These are phyloP conservation scores for Irpex sp. DNA, from an alignment of 1,284 basidiomycete species.

Conservation along the genomic window DNA sequence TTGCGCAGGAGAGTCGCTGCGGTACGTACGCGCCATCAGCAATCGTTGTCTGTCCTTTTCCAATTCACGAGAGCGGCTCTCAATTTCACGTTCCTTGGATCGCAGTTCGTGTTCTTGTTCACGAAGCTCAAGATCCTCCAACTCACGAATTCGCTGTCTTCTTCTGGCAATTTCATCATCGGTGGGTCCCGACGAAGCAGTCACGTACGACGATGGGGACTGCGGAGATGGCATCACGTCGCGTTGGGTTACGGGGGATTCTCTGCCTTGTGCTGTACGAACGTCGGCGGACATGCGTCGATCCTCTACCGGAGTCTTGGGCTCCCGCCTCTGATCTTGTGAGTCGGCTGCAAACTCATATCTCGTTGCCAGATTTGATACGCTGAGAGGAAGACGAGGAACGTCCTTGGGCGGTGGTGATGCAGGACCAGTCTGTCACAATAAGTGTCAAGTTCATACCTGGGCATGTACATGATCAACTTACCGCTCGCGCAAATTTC, in stretches of 20 bases:
- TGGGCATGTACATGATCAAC: conserved; percentile 21
- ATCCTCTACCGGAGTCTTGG: not conserved
- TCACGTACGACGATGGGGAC: not conserved
- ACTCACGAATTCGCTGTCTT: conserved; percentile 45
- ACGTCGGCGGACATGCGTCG: conserved; percentile 20
- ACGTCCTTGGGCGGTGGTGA: conserved; percentile 59
- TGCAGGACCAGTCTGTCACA: conserved; percentile 42
- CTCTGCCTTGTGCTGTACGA: not conserved
- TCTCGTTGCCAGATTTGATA: conserved; percentile 60
- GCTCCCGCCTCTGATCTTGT: conserved; percentile 21
- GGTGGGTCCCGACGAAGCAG: not conserved
- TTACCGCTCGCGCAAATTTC: conserved; percentile 54
- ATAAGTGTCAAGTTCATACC: conserved; percentile 7
- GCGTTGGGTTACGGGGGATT: not conserved
- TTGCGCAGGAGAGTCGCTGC: conserved; percentile 18
- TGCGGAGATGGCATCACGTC: not conserved
- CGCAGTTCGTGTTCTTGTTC: conserved; percentile 53
- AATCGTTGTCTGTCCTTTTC: conserved; percentile 12
- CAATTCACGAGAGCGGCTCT: conserved; percentile 45
- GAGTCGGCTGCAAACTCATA: conserved; percentile 37
- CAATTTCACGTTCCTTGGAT: conserved; percentile 57
- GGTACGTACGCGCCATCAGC: conserved; percentile 19
- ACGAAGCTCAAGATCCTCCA: conserved; percentile 46
- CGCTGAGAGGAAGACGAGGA: conserved; percentile 58
- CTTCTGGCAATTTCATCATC: conserved; percentile 29